phyloP scores from a whole-genome alignment of 495 filamentous ascomycete species.

The Aspergillus mulundensis region DNA sequence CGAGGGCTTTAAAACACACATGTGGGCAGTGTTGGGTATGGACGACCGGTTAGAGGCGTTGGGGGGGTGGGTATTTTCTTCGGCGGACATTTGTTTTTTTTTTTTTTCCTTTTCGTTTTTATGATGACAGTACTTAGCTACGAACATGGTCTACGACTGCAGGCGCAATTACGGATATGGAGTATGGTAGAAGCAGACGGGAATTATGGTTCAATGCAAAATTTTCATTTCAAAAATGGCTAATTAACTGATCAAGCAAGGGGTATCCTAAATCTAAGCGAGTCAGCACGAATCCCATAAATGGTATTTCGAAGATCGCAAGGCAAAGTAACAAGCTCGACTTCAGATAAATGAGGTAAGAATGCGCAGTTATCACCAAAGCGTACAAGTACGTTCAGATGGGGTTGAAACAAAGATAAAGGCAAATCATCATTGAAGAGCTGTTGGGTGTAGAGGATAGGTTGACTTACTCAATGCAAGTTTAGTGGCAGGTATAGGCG shows the following conservation, averaged over 20 bases:
- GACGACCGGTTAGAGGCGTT: neutral
- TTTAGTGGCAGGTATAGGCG: neutral
- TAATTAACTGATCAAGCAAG: neutral
- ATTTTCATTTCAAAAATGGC: too few species aligned
- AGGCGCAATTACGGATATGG: neutral
- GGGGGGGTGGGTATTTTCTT: neutral
- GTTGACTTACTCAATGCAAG: constrained; percentile 5
- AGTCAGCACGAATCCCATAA: constrained; percentile 5
- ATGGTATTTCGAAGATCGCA: neutral
- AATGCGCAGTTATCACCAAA: constrained; percentile 27
- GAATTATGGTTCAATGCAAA: too few species aligned
- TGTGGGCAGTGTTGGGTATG: too few species aligned
- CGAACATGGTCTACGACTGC: neutral
- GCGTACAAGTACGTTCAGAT: constrained; percentile 33
- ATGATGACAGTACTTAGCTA: too few species aligned
- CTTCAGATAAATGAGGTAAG: constrained; percentile 17
- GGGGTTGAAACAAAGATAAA: constrained; percentile 43
- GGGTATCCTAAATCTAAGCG: neutral
- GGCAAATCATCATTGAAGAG: constrained; percentile 34
- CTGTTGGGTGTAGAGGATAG: neutral
- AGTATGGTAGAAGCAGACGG: neutral
- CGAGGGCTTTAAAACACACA: too few species aligned
- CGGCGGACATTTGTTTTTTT: neutral
- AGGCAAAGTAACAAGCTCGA: constrained; percentile 6
- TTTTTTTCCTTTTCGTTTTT: too few species aligned